A percentile compares a stretch with the other conserved stretches of the same genome.
Conservation (phyloP, 768 basidiomycete genomes). For the Hortiboletus campestris region DNA sequence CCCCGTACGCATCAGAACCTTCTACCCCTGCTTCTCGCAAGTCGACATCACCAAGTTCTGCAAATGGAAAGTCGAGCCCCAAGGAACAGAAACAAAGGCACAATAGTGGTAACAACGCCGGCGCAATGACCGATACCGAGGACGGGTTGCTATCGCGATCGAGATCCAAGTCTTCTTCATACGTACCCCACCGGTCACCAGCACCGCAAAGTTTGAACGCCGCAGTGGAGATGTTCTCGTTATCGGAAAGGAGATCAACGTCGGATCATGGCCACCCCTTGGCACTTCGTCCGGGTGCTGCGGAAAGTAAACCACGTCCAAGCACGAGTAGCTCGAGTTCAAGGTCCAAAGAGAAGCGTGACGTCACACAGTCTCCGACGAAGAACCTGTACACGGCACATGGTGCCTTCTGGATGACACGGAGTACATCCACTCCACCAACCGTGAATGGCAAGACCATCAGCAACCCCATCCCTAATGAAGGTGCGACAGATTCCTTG, state of each 20-base stretch:
- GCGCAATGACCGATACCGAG: conserved; percentile 28
- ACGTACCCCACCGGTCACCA: conserved; percentile 52
- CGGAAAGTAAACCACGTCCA: conserved; percentile 31
- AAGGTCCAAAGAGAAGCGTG: conserved; percentile 31
- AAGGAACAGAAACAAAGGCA: conserved; percentile 34
- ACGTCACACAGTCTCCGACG: conserved; percentile 42
- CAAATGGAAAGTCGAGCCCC: conserved; percentile 33
- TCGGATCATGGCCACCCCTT: conserved; percentile 29
- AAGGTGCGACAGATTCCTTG: conserved; percentile 43
- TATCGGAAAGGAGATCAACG: conserved; percentile 28
- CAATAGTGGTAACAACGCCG: conserved; percentile 25
- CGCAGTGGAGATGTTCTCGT: conserved; percentile 60
- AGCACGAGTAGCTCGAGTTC: conserved; percentile 30
- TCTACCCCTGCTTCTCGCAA: conserved; percentile 56
- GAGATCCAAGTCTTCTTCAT: conserved; percentile 53
- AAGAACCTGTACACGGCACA: conserved; percentile 41
- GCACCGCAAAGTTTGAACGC: conserved; percentile 71
- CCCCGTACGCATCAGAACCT: conserved; percentile 62
- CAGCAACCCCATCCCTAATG: conserved; percentile 66
- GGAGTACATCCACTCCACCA: conserved; percentile 37
- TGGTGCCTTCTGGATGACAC: conserved; percentile 34
- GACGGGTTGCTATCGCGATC: conserved; percentile 45
- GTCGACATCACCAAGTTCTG: conserved; percentile 34
- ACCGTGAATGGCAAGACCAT: conserved; percentile 64
- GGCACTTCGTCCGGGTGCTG: conserved; percentile 13